Evolutionary conservation across 2,329 filamentous ascomycete genomes (phyloP), one percentile per base, ranked within the genome.

Genomic region (Capronia coronata): DNA sequence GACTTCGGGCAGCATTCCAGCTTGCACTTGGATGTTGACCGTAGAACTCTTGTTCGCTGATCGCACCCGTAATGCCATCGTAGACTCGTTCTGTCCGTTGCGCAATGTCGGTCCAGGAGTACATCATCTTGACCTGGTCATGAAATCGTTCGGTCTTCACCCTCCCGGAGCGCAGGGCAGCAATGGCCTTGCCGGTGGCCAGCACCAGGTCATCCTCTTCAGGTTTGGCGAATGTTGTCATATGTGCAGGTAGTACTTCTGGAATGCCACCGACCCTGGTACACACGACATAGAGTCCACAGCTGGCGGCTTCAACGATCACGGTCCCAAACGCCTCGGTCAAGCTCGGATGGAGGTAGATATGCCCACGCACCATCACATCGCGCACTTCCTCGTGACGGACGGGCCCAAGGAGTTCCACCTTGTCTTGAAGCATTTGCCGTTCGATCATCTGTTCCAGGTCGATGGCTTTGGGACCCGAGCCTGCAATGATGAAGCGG

Each of bases 251-350:
- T 2, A 98, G 76, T 1, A 98, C 94, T 67, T 98, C 93, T 2
- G 93, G 93, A 51, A 98, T 97, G 27, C 93, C 93, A 43, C 93
- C 93, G 4, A 98, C 93, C 50, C 91, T 87, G 0, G 93, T 98
- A 63, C 89, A 95, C 1, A 98, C 94, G 2, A 98, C 89, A 63
- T 97, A 97, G 1, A 98, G 72, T 1, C 94, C 94, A 63, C 93
- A 98, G 58, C 86, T 93, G 23, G 93, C 93, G 5, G 93, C 93
- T 69, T 98, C 93, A 23, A 98, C 94, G 48, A 98, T 91, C 55
- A 98, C 93, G 0, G 93, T 98, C 18, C 93, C 93, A 62, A 98
- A 98, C 0, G 93, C 93, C 67, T 98, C 93, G 0, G 93, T 98
- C 41, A 98, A 75, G 49, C 86, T 94, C 0, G 93, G 93, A 63